Evolutionary conservation across 2,329 filamentous ascomycete species (phyloP).

Genomic region (Cladosporium sp.): DNA sequence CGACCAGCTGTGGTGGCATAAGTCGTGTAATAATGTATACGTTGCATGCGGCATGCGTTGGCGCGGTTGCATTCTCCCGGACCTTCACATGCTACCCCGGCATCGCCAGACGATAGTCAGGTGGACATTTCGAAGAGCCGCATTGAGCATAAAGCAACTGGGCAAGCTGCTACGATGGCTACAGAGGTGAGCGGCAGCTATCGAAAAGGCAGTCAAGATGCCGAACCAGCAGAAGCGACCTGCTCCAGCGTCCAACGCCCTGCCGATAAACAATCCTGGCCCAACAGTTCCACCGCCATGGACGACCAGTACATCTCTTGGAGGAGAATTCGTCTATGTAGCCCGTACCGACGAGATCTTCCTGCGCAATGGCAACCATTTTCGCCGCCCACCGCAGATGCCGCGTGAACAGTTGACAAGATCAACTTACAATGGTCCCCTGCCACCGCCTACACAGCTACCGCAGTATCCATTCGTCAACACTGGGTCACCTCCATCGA

Average conservation of each 20-base stretch:
- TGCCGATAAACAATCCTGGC: too few species aligned
- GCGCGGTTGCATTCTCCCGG: background rate
- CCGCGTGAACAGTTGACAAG: background rate
- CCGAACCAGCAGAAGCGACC: too few species aligned
- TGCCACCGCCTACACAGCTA: background rate
- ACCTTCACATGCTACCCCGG: background rate
- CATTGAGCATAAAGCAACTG: background rate
- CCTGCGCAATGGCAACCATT: background rate
- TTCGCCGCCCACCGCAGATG: background rate
- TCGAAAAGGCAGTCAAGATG: too few species aligned
- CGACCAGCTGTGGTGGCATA: background rate
- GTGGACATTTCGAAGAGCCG: background rate
- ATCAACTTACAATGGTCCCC: background rate
- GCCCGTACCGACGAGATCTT: background rate
- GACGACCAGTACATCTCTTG: background rate
- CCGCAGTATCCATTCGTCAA: too few species aligned
- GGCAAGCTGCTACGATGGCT: background rate
- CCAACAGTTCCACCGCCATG: background rate
- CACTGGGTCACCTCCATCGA: too few species aligned
- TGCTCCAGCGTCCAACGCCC: too few species aligned
- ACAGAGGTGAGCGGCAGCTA: too few species aligned
- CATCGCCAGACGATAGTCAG: background rate
- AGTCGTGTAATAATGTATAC: background rate
- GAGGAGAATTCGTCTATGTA: constrained; percentile 2
- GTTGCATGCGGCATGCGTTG: background rate